These are phyloP conservation scores for Lojkania enalia DNA, from an alignment of 2,329 filamentous ascomycete genomes.

Conservation along the genomic window DNA sequence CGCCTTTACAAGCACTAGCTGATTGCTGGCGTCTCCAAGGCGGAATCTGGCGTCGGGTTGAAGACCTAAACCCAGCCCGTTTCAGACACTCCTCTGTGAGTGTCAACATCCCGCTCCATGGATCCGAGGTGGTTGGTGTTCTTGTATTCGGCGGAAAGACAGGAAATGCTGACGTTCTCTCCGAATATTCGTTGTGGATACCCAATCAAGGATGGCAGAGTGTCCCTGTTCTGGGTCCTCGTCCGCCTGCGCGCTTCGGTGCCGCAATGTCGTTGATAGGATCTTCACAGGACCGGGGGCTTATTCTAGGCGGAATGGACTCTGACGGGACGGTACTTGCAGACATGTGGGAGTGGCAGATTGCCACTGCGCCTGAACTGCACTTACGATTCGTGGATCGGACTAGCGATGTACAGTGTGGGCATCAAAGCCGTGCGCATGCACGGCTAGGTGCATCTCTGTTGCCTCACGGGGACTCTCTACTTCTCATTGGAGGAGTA, in stretches of 20 bases:
- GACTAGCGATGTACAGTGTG: constrained; percentile 27
- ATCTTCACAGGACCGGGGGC: constrained; percentile 54
- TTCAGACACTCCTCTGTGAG: constrained; percentile 73
- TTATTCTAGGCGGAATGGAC: constrained; percentile 73
- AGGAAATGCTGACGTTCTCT: constrained; percentile 46
- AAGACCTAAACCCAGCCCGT: constrained; percentile 69
- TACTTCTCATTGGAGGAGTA: constrained; percentile 60
- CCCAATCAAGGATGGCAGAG: constrained; percentile 56
- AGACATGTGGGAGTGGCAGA: constrained; percentile 67
- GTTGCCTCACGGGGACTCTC: constrained; percentile 49
- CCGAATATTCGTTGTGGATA: constrained; percentile 52
- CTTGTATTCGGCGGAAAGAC: constrained; percentile 53
- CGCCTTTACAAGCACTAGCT: constrained; percentile 67
- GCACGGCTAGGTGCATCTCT: constrained; percentile 58
- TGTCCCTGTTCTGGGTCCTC: constrained; percentile 41
- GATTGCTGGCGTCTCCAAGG: constrained; percentile 77
- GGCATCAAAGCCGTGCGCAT: constrained; percentile 29
- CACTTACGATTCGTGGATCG: constrained; percentile 33
- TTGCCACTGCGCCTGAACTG: constrained; percentile 36
- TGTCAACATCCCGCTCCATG: constrained; percentile 42
- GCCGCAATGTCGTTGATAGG: constrained; percentile 55
- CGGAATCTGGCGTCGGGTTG: constrained; percentile 64
- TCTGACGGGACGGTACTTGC: constrained; percentile 64
- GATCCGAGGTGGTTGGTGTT: constrained; percentile 46
- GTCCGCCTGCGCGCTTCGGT: constrained; percentile 59